Base-by-base conservation (phyloP, 306 rosid species). In the Calophaca sinica region DNA sequence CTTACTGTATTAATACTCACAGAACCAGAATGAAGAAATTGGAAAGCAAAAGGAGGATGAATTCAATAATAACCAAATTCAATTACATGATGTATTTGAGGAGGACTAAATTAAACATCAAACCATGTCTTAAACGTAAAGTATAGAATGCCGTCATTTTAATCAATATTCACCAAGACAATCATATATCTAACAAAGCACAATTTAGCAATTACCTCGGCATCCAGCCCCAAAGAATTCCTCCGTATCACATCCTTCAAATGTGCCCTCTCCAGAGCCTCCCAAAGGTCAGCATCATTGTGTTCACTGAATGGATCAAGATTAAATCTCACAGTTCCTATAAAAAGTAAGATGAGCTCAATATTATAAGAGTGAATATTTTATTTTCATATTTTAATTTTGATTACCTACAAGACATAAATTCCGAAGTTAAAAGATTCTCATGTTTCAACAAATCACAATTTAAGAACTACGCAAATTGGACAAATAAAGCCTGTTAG, bases 231-330 rank as follows among this genome's bases (percentile, higher is more conserved):
- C 51, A 91, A 77, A 45, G 96, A 86, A 78, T 82, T 90, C 81
- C 94, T 86, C 54, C 89, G 80, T 63, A 91, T 84, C 11, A 88
- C 96, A 76, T 90, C 98, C 86, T 90, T 94, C 55, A 91, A 85
- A 85, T 91, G 89, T 55, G 97, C 96, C 80, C 96, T 87, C 85
- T 94, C 94, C 48, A 94, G 76, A 60, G 96, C 94, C 86, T 91
- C 96, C 98, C 98, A 94, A 64, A 91, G 90, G 79, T 94, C 94
- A 90, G 96, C 87, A 81, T 91, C 97, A 68, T 82, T 88, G 73
- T 94, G 94, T 62, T 91, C 97, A 63, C 62, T 58, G 57, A 94
- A 94, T 32, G 98, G 96, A 82, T 94, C 97, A 14, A 94, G 94
- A 78, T 94, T 94, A 59, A 91, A 94, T 62, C 97, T 86, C 57